A percentile compares a stretch with the other conserved stretches of the same genome.
phyloP scores from a whole-genome alignment of 176 grass and related monocot species.

The Alopecurus myosuroides region DNA sequence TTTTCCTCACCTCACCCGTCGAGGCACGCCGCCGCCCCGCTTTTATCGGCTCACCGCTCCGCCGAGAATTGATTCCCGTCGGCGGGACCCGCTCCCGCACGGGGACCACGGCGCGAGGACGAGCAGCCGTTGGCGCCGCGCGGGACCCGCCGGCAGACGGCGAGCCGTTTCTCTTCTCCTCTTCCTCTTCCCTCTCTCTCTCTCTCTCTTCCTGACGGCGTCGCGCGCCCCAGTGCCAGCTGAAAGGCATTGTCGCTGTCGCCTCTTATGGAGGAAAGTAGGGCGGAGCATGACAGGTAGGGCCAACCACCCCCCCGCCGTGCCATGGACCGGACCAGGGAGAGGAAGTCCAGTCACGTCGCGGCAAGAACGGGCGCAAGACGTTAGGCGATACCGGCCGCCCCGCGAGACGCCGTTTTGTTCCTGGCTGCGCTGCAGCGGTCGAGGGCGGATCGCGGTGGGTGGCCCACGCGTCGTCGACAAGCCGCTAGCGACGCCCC shows the following conservation, averaged over 20 bases:
- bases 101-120: conserved; percentile 11
- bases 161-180: neutral
- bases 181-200: neutral
- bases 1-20: conserved; percentile 11
- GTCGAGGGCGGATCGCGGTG: no score
- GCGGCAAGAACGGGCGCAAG: neutral
- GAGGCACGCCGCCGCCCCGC: conserved; percentile 11
- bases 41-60: conserved; percentile 21
- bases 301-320: neutral
- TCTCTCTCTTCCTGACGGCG: conserved; percentile 9
- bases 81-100: neutral
- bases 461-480: neutral
- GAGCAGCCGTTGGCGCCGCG: neutral
- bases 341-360: neutral
- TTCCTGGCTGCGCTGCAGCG: neutral
- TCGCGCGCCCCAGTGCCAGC: conserved; percentile 25
- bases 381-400: neutral
- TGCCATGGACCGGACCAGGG: neutral
- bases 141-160: neutral
- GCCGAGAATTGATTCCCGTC: conserved; percentile 36
- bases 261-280: conserved; percentile 8
- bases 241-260: conserved; percentile 12
- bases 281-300: neutral
- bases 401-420: neutral
- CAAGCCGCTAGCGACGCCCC: neutral